Evolutionary conservation across 805 yeast species (phyloP).

Genomic region (Komagataella ulmi): DNA sequence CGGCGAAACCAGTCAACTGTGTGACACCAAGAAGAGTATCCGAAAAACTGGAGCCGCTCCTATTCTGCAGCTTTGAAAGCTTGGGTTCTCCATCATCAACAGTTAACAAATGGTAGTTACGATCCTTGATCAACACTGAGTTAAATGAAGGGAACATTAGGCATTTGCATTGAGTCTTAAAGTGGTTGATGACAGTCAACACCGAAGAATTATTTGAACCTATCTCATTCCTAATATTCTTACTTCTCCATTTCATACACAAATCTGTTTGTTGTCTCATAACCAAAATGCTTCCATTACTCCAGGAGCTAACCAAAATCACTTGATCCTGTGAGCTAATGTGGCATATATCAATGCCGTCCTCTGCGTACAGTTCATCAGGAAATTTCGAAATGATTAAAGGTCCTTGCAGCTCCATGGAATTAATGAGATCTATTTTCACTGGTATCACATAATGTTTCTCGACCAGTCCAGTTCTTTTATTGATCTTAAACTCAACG

Average conservation of each 20-base stretch:
- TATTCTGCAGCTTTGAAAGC: neutral
- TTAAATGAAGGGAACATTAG: neutral
- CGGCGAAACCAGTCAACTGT: neutral
- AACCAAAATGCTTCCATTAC: conserved; percentile 13
- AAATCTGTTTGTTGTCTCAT: conserved; percentile 18
- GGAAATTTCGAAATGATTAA: conserved; percentile 41
- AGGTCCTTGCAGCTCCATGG: conserved; percentile 34
- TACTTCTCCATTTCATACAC: conserved; percentile 21
- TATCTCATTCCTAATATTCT: neutral
- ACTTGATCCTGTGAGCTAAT: conserved; percentile 10
- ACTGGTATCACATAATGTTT: neutral
- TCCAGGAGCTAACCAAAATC: conserved; percentile 9
- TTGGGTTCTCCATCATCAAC: neutral
- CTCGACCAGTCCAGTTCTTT: neutral
- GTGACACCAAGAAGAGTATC: neutral
- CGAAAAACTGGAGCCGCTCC: neutral
- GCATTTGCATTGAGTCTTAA: neutral
- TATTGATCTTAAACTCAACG: conserved; percentile 1
- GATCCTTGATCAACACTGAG: neutral
- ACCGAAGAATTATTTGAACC: neutral
- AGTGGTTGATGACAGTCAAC: neutral
- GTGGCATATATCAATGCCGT: conserved; percentile 21
- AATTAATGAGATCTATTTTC: neutral
- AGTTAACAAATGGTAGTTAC: neutral
- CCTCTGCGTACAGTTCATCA: conserved; percentile 30